phyloP scores from a whole-genome alignment of 257 asterid genomes.

The Nicotiana tabacum region DNA sequence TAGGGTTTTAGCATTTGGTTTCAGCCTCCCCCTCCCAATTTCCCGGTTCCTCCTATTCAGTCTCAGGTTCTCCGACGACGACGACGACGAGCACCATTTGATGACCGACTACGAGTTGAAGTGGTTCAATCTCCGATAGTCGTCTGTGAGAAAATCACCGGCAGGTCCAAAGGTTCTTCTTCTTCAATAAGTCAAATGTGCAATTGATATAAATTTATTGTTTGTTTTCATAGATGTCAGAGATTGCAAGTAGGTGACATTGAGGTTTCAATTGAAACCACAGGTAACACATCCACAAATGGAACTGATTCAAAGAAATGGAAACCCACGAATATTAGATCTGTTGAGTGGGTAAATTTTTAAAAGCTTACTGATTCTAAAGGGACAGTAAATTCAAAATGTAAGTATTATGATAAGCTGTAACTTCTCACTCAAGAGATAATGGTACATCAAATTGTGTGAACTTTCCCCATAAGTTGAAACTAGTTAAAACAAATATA shows the following conservation, averaged over 20 bases:
- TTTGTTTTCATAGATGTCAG: not conserved
- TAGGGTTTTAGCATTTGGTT: too few species aligned
- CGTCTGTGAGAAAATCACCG: too few species aligned
- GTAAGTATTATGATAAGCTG: not conserved
- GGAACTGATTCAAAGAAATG: not conserved
- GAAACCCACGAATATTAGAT: not conserved
- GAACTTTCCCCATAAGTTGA: not conserved
- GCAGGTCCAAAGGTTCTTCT: too few species aligned
- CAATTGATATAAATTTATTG: not conserved
- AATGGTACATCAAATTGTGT: not conserved
- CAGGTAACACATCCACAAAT: not conserved
- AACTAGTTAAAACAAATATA: not conserved
- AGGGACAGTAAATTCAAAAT: not conserved
- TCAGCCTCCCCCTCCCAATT: too few species aligned
- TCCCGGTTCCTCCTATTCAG: too few species aligned
- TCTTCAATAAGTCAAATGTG: not conserved
- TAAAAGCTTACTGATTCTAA: not conserved
- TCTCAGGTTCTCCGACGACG: too few species aligned
- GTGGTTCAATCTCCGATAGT: too few species aligned
- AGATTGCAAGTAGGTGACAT: not conserved
- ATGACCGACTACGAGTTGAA: too few species aligned
- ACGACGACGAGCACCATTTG: too few species aligned
- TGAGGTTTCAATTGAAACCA: too few species aligned
- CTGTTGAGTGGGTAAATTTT: not conserved
- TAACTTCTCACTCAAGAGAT: not conserved